phyloP scores from a whole-genome alignment of 192 early-diverging fungal genomes.

The Backusella tarrabulga region DNA sequence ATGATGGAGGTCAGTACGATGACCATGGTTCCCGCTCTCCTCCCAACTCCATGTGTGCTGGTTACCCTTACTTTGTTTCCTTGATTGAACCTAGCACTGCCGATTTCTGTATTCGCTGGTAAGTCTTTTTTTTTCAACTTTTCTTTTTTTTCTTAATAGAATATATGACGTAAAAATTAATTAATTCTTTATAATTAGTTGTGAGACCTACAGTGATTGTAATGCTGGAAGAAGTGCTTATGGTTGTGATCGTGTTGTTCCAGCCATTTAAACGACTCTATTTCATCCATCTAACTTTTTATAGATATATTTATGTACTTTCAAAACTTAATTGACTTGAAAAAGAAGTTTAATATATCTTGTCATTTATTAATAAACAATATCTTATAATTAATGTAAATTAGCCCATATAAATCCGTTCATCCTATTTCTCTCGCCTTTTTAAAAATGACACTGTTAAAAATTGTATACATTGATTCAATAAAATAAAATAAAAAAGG shows the following conservation, averaged over 20 bases:
- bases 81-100: constrained; percentile 36
- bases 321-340: too few relatives aligned
- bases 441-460: too few relatives aligned
- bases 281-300: too few relatives aligned
- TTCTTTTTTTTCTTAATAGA: constrained; percentile 2
- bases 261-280: constrained; percentile 39
- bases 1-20: constrained; percentile 41
- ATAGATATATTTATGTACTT: too few relatives aligned
- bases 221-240: constrained; percentile 41
- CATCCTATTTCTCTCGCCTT: too few relatives aligned
- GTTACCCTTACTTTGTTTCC: constrained; percentile 36
- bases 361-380: too few relatives aligned
- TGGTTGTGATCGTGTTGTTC: constrained; percentile 65
- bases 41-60: constrained; percentile 23
- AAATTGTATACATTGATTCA: too few relatives aligned
- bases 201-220: constrained; percentile 38
- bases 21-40: constrained; percentile 28
- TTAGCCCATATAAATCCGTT: too few relatives aligned
- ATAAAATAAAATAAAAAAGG: too few relatives aligned
- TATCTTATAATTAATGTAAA: too few relatives aligned
- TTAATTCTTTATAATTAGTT: constrained; percentile 13
- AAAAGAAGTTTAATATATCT: too few relatives aligned
- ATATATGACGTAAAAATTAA: not conserved
- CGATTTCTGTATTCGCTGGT: constrained; percentile 39
- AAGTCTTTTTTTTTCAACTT: not conserved